Conservation (phyloP, 1,139 yeast species). For the Arxiozyma slooffiae region DNA sequence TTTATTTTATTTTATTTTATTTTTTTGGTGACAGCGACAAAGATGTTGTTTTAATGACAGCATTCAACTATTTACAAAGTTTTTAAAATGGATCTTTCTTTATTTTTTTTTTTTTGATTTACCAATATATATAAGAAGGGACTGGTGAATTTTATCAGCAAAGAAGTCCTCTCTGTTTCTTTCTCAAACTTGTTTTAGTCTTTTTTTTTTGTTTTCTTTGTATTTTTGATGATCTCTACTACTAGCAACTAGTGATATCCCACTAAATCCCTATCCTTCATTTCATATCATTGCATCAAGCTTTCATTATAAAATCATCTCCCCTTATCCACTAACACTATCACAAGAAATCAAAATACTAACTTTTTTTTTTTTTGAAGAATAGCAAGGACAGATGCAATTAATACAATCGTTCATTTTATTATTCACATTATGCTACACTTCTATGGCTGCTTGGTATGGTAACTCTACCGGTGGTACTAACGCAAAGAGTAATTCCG, state of each 20-base stretch:
- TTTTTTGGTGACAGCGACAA: background rate
- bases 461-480: constrained; percentile 6
- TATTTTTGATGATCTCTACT: no score
- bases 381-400: background rate
- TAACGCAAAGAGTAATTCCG: constrained; percentile 7
- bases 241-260: no score
- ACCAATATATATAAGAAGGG: background rate
- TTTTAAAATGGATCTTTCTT: no score
- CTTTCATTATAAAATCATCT: background rate
- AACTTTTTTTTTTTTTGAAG: no score
- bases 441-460: constrained; percentile 10
- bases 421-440: background rate
- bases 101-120: no score
- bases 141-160: background rate
- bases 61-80: background rate
- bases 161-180: background rate
- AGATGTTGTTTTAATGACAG: background rate
- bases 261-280: background rate
- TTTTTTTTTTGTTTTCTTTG: background rate
- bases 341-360: background rate
- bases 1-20: no score
- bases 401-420: background rate
- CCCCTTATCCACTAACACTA: background rate
- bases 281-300: background rate
- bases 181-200: no score